Percentiles rank a stretch among this genome's conserved stretches.
Evolutionary conservation across 2,329 filamentous ascomycete species (phyloP).

Genomic region (Apiospora saccharicola): DNA sequence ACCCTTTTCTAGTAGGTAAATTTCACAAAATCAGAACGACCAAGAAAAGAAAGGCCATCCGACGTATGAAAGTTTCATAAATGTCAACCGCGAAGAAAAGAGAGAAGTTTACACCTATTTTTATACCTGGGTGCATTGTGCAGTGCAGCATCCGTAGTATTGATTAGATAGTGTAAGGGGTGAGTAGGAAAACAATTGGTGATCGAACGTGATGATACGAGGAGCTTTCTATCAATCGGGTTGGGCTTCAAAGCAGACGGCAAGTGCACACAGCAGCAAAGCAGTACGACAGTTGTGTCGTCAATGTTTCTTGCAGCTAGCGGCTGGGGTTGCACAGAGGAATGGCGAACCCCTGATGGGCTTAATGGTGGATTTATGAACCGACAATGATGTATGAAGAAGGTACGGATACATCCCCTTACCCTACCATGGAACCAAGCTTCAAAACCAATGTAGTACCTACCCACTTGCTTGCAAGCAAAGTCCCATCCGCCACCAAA

Average conservation of each 20-base stretch:
- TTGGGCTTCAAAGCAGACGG: conserved; percentile 3
- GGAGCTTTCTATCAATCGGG: conserved; percentile 1
- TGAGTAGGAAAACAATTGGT: background rate
- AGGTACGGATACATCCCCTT: background rate
- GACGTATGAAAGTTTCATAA: background rate
- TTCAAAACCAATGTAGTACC: background rate
- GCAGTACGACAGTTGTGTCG: background rate
- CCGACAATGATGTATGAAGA: background rate
- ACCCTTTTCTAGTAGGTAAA: background rate
- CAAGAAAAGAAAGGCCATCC: conserved; percentile 11
- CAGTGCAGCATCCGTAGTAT: background rate
- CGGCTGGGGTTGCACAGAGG: background rate
- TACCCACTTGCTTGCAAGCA: background rate
- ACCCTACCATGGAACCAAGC: conserved; percentile 6
- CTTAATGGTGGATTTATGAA: conserved; percentile 11
- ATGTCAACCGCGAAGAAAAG: background rate
- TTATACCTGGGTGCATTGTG: background rate
- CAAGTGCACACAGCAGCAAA: conserved; percentile 9
- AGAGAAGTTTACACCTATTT: background rate
- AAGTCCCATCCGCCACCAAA: background rate
- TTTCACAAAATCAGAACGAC: background rate
- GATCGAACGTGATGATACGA: conserved; percentile 3
- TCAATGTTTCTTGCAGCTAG: background rate
- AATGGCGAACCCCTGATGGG: background rate
- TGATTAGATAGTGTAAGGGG: background rate